Percentiles rank a stretch among this genome's conserved stretches.
Conservation (phyloP, 2,329 filamentous ascomycete genomes). For the Malbranchea zuffiana region DNA sequence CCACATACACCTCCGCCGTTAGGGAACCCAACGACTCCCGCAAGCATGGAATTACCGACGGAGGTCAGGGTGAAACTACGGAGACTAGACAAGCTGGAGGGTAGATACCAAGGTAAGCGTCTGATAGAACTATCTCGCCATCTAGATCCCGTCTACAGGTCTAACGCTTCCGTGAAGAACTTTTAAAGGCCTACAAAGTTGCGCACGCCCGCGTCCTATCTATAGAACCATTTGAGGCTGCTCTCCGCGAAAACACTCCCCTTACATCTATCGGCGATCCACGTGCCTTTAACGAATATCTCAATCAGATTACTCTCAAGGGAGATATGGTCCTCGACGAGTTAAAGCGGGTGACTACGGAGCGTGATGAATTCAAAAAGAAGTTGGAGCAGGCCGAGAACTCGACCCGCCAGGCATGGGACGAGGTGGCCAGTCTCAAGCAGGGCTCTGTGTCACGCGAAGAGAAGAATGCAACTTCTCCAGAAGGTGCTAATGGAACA, state of each 20-base stretch:
- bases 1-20: slow-evolving; percentile 18
- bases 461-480: slow-evolving; percentile 14
- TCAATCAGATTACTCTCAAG: slow-evolving; percentile 75
- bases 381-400: slow-evolving; percentile 60
- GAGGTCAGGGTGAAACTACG: slow-evolving; percentile 66
- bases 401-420: slow-evolving; percentile 49
- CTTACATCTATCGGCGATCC: slow-evolving; percentile 81
- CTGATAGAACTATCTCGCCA: not conserved
- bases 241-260: slow-evolving; percentile 83
- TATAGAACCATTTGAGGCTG: slow-evolving; percentile 88
- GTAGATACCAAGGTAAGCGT: slow-evolving; percentile 64
- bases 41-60: slow-evolving; percentile 50
- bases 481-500: slow-evolving; percentile 25
- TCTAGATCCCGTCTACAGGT: slow-evolving; percentile 4
- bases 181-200: slow-evolving; percentile 81
- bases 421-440: slow-evolving; percentile 52
- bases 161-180: slow-evolving; percentile 45
- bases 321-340: slow-evolving; percentile 91
- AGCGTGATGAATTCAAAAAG: slow-evolving; percentile 70
- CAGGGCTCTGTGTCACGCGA: slow-evolving; percentile 19
- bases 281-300: slow-evolving; percentile 72
- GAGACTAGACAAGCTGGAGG: slow-evolving; percentile 81
- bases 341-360: slow-evolving; percentile 70
- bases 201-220: slow-evolving; percentile 76
- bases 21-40: slow-evolving; percentile 11